Base-by-base conservation (phyloP, 495 filamentous ascomycete genomes). In the Penicillium nucicola region DNA sequence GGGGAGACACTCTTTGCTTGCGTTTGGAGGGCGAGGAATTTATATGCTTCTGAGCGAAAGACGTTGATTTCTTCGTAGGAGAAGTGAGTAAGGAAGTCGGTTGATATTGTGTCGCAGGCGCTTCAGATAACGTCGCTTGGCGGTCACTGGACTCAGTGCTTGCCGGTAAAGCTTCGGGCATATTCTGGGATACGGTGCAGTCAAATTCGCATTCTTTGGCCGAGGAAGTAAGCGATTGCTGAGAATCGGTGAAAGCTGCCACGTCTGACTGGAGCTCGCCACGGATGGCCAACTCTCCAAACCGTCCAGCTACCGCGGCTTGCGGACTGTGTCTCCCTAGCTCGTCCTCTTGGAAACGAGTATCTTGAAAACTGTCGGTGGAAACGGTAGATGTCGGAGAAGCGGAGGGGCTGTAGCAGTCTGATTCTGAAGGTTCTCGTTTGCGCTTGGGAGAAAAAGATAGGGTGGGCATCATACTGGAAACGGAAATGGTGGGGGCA, bases 251-350 rank as follows among this genome's bases (percentile, higher is more conserved):
- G 57, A 52, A 44, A 48, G 55, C 47, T 58, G 59, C 53, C 48
- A 57, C 47, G 54, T 65, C 56, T 46, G 65, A 45, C 36, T 68
- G 37, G 33, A 45, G 57, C 48, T 75, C 68, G 52, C 78, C 75
- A 50, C 74, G 79, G 40, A 88, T 67, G 32, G 76, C 78, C 28
- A 89, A 70, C 39, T 82, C 76, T 52, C 80, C 78, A 56, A 90
- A 83, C 46, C 79, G 74, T 54, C 82, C 78, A 51, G 81, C 84
- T 44, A 89, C 84, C 30, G 69, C 78, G 12, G 81, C 78, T 52
- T 81, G 77, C 23, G 87, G 85, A 59, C 86, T 89, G 45, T 69
- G 58, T 40, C 66, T 56, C 20, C 68, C 70, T 13, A 63, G 50
- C 39, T 74, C 70, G 19, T 64, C 58, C 28, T 67, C 70, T 18